Percentiles rank a stretch among this genome's conserved stretches.
Evolutionary conservation across 805 yeast species (phyloP).

Genomic region (Ogataea chonburiensis): DNA sequence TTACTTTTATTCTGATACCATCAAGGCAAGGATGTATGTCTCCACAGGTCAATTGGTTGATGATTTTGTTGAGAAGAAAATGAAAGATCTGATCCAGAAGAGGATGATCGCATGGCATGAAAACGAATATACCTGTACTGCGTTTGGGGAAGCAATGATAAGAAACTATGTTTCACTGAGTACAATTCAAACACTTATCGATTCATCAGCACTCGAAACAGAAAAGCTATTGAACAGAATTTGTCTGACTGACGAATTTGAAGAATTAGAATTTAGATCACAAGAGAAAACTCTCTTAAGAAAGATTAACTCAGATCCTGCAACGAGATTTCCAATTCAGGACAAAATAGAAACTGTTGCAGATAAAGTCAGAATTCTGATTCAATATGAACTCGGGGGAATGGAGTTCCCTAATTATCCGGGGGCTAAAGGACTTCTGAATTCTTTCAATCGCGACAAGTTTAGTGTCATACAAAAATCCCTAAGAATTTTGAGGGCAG

Average conservation of each 20-base stretch:
- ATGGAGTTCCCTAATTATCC: slow-evolving; percentile 44
- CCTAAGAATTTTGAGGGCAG: slow-evolving; percentile 42
- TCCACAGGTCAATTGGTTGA: slow-evolving; percentile 2
- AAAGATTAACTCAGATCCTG: slow-evolving; percentile 41
- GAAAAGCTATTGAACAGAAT: slow-evolving; percentile 30
- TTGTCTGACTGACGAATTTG: slow-evolving; percentile 41
- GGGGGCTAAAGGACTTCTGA: slow-evolving; percentile 40
- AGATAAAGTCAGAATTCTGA: slow-evolving; percentile 42
- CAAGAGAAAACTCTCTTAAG: slow-evolving; percentile 45
- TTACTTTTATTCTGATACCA: slow-evolving; percentile 1
- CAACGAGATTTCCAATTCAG: slow-evolving; percentile 37
- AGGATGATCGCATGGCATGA: slow-evolving; percentile 1
- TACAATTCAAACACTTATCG: slow-evolving; percentile 40
- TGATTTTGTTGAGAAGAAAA: background rate
- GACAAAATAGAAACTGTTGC: slow-evolving; percentile 22
- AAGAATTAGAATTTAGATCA: slow-evolving; percentile 39
- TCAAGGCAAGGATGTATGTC: slow-evolving; percentile 1
- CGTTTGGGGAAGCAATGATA: slow-evolving; percentile 49
- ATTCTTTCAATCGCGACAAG: slow-evolving; percentile 45
- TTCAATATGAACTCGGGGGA: slow-evolving; percentile 53
- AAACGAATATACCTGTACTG: slow-evolving; percentile 29
- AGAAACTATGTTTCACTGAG: slow-evolving; percentile 45
- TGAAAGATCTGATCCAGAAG: slow-evolving; percentile 2
- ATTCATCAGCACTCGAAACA: slow-evolving; percentile 16
- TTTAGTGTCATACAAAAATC: slow-evolving; percentile 41